A percentile compares a stretch with the other conserved stretches of the same genome.
These are phyloP conservation scores for Erodium texanum DNA, from an alignment of 441 rosid species.

Conservation along the genomic window DNA sequence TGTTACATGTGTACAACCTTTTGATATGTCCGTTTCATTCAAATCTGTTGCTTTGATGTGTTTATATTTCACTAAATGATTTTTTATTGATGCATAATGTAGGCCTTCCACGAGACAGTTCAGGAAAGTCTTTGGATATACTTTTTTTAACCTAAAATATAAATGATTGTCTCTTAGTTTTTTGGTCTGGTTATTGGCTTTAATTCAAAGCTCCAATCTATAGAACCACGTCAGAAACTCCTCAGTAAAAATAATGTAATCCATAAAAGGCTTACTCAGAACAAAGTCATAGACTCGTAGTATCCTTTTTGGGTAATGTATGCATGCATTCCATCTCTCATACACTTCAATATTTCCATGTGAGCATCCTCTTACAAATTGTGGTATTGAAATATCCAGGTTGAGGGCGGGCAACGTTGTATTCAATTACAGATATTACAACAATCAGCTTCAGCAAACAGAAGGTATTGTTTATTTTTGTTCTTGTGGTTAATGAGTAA, in stretches of 20 bases:
- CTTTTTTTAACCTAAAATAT: neutral
- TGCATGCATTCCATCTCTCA: slow-evolving; percentile 1
- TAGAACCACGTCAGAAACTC: neutral
- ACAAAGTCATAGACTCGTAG: neutral
- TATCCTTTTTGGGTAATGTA: neutral
- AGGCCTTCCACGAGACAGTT: neutral
- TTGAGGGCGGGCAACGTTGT: slow-evolving; percentile 91
- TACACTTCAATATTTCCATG: neutral
- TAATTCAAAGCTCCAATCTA: neutral
- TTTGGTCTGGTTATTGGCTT: neutral
- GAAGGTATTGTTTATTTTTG: slow-evolving; percentile 54
- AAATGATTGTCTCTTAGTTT: neutral
- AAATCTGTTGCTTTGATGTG: neutral
- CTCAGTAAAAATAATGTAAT: neutral
- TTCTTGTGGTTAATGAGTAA: neutral
- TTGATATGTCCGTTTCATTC: neutral
- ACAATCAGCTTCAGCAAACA: slow-evolving; percentile 79
- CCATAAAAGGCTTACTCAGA: neutral
- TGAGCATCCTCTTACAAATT: slow-evolving; percentile 1
- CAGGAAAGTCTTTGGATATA: neutral
- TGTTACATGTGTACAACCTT: neutral
- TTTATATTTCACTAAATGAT: neutral
- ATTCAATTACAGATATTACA: slow-evolving; percentile 83
- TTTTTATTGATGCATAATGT: neutral
- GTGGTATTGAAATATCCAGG: slow-evolving; percentile 41